Base-by-base conservation (phyloP, 495 filamentous ascomycete species). In the Daldinia caldariorum region DNA sequence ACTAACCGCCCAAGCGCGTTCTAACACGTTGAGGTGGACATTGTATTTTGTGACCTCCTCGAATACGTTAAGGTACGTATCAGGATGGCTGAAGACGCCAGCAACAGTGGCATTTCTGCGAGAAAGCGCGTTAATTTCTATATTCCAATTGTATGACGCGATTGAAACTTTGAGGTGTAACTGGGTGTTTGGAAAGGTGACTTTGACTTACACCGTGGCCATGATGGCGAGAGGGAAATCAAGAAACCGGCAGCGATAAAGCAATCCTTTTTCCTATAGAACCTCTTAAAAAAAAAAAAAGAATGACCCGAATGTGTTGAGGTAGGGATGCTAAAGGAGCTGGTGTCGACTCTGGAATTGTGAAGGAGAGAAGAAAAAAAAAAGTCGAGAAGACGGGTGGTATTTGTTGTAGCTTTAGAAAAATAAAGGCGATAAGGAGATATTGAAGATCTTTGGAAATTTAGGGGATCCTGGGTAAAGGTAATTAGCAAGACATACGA, bases 31-130 rank as follows among this genome's bases (percentile, higher is more conserved):
- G 54, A 98, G 85, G 51, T 94, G 87, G 55, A 96, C 84, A 85
- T 95, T 96, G 84, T 92, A 91, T 71, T 91, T 90, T 60, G 90
- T 89, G 58, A 97, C 89, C 74, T 95, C 91, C 65, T 96, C 89
- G 80, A 93, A 96, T 71, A 94, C 91, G 60, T 83, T 89, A 83
- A 91, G 89, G 80, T 93, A 97, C 63, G 88, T 87, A 32, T 85
- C 83, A 6, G 88, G 82, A 60, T 85, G 74, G 75, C 71, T 78
- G 22, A 83, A 72, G 32, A 83, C 81, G 43, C 85, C 72, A 32
- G 82, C 66, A 38, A 86, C 70, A 63, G 87, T 91, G 41, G 86
- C 83, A 78, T 89, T 89, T 82, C 87, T 88, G 32, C 14, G 3
- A 9, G 47, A 26, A 26, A 7, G n/a, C 14, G 8, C 55, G 69